Evolutionary conservation across 768 basidiomycete species (phyloP).

Genomic region (Lactarius sp.): DNA sequence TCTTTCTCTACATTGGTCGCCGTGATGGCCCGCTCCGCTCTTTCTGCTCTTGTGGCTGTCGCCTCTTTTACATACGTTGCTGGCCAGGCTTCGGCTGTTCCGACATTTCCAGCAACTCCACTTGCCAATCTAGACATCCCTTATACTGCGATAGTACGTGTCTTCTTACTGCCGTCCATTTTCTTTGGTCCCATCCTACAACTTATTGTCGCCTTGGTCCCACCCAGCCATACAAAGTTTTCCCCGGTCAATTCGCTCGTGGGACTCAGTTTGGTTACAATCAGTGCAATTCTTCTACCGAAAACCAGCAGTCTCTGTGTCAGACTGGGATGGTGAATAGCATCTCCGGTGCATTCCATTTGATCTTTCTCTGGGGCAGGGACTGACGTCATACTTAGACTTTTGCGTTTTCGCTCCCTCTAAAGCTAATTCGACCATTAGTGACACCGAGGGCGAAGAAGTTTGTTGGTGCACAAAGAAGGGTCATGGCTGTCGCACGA

Average conservation of each 20-base stretch:
- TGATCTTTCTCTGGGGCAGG: not conserved
- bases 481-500: conserved; percentile 65
- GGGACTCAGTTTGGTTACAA: conserved; percentile 64
- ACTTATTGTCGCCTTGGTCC: not conserved
- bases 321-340: conserved; percentile 67
- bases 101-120: conserved; percentile 29
- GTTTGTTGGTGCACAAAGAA: conserved; percentile 77
- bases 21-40: conserved; percentile 35
- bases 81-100: conserved; percentile 23
- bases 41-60: conserved; percentile 33
- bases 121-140: conserved; percentile 30
- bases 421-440: conserved; percentile 49
- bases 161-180: conserved; percentile 10
- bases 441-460: conserved; percentile 61
- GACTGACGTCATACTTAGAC: conserved; percentile 37
- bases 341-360: conserved; percentile 36
- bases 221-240: conserved; percentile 49
- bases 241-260: conserved; percentile 40
- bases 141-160: conserved; percentile 26
- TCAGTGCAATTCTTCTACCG: conserved; percentile 60
- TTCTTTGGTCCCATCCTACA: not conserved
- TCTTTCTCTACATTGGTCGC: conserved; percentile 21
- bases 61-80: conserved; percentile 29
- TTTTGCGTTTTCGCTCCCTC: conserved; percentile 65
- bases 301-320: conserved; percentile 56